A percentile compares a stretch with the other conserved stretches of the same genome.
Conservation (phyloP, 2,329 filamentous ascomycete genomes). For the Xylariaceae sp. region DNA sequence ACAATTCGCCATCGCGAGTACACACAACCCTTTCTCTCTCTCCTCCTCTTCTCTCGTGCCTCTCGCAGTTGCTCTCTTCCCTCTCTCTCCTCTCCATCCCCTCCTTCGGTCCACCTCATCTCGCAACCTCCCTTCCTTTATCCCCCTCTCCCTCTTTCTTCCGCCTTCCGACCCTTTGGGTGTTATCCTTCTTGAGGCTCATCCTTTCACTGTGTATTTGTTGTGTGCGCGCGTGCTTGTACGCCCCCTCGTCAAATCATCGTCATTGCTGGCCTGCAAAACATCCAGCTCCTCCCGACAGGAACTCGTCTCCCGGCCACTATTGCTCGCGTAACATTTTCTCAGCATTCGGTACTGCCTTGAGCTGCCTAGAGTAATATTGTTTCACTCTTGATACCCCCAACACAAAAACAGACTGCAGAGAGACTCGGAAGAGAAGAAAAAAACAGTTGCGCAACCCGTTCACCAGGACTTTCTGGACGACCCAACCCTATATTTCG, state of each 20-base stretch:
- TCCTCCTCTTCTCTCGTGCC: constrained; percentile 28
- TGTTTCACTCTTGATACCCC: constrained; percentile 3
- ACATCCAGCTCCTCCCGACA: constrained; percentile 20
- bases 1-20: not conserved
- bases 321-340: constrained; percentile 14
- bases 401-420: constrained; percentile 13
- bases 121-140: constrained; percentile 32
- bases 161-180: constrained; percentile 32
- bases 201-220: constrained; percentile 25
- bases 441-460: constrained; percentile 10
- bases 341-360: constrained; percentile 12
- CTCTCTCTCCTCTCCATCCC: constrained; percentile 30
- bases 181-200: constrained; percentile 31
- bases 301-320: constrained; percentile 15
- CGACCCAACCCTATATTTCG: constrained; percentile 18
- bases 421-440: constrained; percentile 28
- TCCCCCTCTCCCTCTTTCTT: constrained; percentile 26
- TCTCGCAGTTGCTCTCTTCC: constrained; percentile 22
- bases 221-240: constrained; percentile 12
- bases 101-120: constrained; percentile 27
- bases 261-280: constrained; percentile 24
- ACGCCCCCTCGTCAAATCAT: constrained; percentile 20
- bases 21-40: constrained; percentile 20
- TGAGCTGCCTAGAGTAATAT: constrained; percentile 13
- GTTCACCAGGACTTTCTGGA: constrained; percentile 17